Base-by-base conservation (phyloP, 768 basidiomycete genomes). In the Pleurotus sapidus region DNA sequence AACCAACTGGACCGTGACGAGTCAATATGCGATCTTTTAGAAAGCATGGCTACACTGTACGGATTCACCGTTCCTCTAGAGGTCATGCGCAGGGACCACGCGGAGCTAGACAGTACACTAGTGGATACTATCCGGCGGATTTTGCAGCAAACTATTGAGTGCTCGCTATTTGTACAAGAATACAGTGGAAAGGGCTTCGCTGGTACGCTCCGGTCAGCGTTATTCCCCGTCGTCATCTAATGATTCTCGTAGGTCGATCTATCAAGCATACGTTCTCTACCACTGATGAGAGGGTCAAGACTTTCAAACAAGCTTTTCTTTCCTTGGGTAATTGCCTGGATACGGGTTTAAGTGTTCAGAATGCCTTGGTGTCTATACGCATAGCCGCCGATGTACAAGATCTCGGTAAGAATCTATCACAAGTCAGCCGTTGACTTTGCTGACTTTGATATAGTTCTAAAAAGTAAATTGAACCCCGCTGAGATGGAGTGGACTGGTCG, bases 121-220 rank as follows among this genome's bases (percentile, higher is more conserved):
- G 25, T 34, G 14, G 58, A 61, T 27, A 64, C 61, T 12, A 65
- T 75, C 47, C 55, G 57, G 3, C 56, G 57, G 1, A 60, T 74
- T 17, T 48, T 70, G 1, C 61, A 64, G 6, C 74, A 74, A 47
- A 74, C 72, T 0, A 63, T 72, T 5, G 74, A 75, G 61, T 74
- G 73, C 27, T 67, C 59, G 14, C 63, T 75, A 55, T 74, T 74
- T 53, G 60, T 74, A 49, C 72, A 65, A 5, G 74, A 74, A 54
- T 74, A 69, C 43, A 66, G 63, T 49, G 71, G 71, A 0, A 60
- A 67, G 49, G 71, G 74, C 6, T 74, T 74, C 43, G 63, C 63
- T 60, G 58, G 74, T 75, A 39, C 4, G 55, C 23, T 15, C 8
- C 9, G 30, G 59, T n/a, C 14, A 5, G 46, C 42, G 11, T 9